A percentile compares a stretch with the other conserved stretches of the same genome.
These are phyloP conservation scores for Furcasterigmium furcatum DNA, from an alignment of 2,329 filamentous ascomycete species.

Conservation along the genomic window DNA sequence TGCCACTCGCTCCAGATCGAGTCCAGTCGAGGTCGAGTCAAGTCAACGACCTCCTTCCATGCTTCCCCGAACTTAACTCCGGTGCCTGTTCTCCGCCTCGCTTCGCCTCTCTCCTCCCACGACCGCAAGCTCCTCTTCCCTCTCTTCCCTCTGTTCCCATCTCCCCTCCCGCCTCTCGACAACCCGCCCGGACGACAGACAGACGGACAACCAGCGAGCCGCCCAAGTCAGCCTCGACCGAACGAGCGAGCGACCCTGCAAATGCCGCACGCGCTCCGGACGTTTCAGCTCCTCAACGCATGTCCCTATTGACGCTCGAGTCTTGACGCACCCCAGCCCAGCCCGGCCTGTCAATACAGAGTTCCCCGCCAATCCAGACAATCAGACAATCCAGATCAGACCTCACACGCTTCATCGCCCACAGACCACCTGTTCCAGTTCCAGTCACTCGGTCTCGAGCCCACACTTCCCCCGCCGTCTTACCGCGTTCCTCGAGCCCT, in stretches of 20 bases:
- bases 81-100: no score
- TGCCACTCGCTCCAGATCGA: no score
- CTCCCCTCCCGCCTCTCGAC: neutral
- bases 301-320: neutral
- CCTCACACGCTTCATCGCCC: neutral
- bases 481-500: no score
- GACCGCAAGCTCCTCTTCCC: neutral
- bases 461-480: constrained; percentile 1
- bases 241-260: neutral
- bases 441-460: constrained; percentile 3
- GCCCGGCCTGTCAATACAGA: no score
- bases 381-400: no score
- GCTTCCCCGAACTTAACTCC: no score
- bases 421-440: neutral
- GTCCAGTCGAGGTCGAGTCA: no score
- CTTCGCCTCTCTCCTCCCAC: neutral
- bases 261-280: neutral
- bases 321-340: no score
- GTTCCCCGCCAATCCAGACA: neutral
- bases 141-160: neutral
- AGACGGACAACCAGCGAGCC: no score
- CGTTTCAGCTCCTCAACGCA: neutral
- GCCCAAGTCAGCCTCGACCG: no score
- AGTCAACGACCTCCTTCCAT: no score
- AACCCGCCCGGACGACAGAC: no score